Evolutionary conservation across 371 early-diverging fungal genomes (phyloP).

Genomic region (Saksenaea vasiformis): DNA sequence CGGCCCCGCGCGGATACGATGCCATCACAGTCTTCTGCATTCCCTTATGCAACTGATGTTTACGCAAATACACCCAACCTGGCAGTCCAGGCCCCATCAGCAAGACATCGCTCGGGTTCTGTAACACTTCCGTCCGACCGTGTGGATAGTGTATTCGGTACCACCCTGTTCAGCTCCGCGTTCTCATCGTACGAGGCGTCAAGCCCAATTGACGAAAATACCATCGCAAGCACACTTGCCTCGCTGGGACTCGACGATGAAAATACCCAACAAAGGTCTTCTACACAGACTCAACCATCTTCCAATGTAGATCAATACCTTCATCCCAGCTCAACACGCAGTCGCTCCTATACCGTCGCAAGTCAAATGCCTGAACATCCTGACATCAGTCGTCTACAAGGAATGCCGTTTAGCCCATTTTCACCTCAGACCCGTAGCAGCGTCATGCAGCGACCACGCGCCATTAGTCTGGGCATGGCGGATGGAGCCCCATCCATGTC

Average conservation of each 20-base stretch:
- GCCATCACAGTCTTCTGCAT: constrained; percentile 12
- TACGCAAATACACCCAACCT: constrained; percentile 15
- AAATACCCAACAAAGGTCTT: constrained; percentile 5
- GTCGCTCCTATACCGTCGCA: constrained; percentile 64
- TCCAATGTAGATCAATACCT: neutral
- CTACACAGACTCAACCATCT: neutral
- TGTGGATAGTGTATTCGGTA: constrained; percentile 51
- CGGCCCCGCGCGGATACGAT: constrained; percentile 16
- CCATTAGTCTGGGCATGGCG: constrained; percentile 28
- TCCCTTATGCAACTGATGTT: constrained; percentile 12
- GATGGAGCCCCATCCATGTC: constrained; percentile 10
- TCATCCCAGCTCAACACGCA: constrained; percentile 35
- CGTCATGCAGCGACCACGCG: constrained; percentile 26
- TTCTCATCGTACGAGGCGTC: constrained; percentile 40
- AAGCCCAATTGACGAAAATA: constrained; percentile 38
- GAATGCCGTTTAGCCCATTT: constrained; percentile 16
- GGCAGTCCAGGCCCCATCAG: constrained; percentile 11
- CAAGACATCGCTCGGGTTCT: constrained; percentile 43
- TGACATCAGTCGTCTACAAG: constrained; percentile 9
- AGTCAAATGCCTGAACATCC: constrained; percentile 10
- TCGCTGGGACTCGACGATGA: constrained; percentile 72
- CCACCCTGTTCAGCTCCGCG: constrained; percentile 42
- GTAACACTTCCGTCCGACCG: constrained; percentile 39
- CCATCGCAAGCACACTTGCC: constrained; percentile 68
- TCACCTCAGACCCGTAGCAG: constrained; percentile 2